Evolutionary conservation across 78 protist genomes (phyloP).

Genomic region (Isochrysis galbana): DNA sequence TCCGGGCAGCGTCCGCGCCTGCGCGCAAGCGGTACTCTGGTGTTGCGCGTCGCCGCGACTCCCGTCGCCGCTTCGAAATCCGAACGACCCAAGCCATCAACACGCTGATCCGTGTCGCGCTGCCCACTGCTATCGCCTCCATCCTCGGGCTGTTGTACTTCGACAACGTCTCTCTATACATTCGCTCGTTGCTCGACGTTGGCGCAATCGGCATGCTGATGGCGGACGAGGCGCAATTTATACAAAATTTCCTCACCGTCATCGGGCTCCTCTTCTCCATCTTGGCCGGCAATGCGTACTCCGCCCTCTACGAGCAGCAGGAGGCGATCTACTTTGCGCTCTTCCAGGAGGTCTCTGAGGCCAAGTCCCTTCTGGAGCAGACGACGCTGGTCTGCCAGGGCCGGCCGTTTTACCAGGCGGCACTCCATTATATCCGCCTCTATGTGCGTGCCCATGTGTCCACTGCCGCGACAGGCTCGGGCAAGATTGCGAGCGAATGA

Average conservation of each 20-base stretch:
- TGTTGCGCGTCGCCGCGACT: neutral
- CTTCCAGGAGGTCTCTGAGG: constrained; percentile 34
- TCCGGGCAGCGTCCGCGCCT: too few species aligned
- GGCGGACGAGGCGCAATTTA: constrained; percentile 34
- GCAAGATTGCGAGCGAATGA: too few species aligned
- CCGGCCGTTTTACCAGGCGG: constrained; percentile 39
- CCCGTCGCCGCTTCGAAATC: neutral
- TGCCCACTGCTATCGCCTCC: constrained; percentile 3
- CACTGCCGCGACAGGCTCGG: too few species aligned
- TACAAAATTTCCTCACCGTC: constrained; percentile 30
- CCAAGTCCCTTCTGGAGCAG: constrained; percentile 27
- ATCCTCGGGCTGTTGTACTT: constrained; percentile 14
- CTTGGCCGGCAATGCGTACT: constrained; percentile 31
- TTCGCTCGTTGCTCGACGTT: neutral
- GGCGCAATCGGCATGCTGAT: neutral
- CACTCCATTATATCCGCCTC: neutral
- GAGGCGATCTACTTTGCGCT: constrained; percentile 40
- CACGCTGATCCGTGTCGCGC: constrained; percentile 2
- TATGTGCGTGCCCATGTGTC: too few species aligned
- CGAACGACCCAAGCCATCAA: neutral
- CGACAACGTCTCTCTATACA: constrained; percentile 23
- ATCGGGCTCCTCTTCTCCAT: constrained; percentile 39
- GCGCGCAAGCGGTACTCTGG: too few species aligned
- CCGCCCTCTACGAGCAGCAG: constrained; percentile 38
- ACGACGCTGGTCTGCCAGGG: constrained; percentile 43